phyloP scores from a whole-genome alignment of 495 filamentous ascomycete genomes.

The Ascobolus immersus region DNA sequence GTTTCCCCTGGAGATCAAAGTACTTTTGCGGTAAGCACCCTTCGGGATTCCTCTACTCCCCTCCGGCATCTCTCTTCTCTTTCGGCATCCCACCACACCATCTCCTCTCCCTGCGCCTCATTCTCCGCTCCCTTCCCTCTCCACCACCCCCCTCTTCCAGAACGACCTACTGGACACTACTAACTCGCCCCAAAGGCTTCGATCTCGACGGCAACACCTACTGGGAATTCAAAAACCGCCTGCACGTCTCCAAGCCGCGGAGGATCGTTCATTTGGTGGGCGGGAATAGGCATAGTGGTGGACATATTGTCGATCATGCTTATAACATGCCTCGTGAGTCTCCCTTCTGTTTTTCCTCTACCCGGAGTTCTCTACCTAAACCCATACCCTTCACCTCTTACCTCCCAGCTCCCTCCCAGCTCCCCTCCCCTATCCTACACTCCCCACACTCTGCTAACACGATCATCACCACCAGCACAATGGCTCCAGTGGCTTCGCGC shows the following conservation, averaged over 20 bases:
- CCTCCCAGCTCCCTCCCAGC: constrained; percentile 1
- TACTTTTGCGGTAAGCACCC: constrained; percentile 45
- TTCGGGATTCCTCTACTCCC: too few relatives aligned
- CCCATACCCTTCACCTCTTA: constrained; percentile 11
- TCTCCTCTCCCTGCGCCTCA: too few relatives aligned
- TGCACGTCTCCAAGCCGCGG: constrained; percentile 26
- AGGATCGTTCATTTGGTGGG: constrained; percentile 38
- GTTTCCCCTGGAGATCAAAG: constrained; percentile 62
- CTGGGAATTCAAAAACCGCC: constrained; percentile 62
- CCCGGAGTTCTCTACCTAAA: too few relatives aligned
- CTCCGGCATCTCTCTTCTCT: too few relatives aligned
- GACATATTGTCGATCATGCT: too few relatives aligned
- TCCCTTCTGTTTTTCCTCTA: too few relatives aligned
- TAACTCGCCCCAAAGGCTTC: constrained; percentile 29
- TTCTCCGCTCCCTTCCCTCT: constrained; percentile 6
- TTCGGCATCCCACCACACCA: too few relatives aligned
- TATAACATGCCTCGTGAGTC: too few relatives aligned
- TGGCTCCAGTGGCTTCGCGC: constrained; percentile 97
- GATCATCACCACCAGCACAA: constrained; percentile 23
- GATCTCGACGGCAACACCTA: constrained; percentile 80
- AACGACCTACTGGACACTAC: too few relatives aligned
- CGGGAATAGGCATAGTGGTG: constrained; percentile 3
- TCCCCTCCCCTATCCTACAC: neutral
- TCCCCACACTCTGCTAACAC: neutral
- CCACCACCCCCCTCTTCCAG: constrained; percentile 1